A percentile compares a stretch with the other conserved stretches of the same genome.
These are phyloP conservation scores for Ogataea angusta DNA, from an alignment of 805 yeast species.

Conservation along the genomic window DNA sequence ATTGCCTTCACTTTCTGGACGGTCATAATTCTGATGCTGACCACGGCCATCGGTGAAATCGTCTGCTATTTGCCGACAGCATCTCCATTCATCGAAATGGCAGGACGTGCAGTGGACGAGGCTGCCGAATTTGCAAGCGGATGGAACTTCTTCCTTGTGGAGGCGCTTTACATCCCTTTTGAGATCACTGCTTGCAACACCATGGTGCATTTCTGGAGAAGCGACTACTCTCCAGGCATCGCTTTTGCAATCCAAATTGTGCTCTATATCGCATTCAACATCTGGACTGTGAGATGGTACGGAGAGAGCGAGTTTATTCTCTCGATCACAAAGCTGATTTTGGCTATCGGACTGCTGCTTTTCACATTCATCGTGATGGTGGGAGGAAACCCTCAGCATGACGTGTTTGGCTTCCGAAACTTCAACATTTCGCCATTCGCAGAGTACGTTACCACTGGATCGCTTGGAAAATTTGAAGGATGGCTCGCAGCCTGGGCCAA, in stretches of 20 bases:
- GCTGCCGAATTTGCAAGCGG: conserved; percentile 36
- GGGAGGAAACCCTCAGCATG: conserved; percentile 52
- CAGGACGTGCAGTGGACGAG: conserved; percentile 38
- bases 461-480: conserved; percentile 40
- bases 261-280: conserved; percentile 41
- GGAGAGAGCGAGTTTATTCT: conserved; percentile 52
- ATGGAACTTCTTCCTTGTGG: conserved; percentile 41
- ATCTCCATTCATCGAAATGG: conserved; percentile 37
- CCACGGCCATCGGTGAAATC: conserved; percentile 36
- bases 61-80: conserved; percentile 37
- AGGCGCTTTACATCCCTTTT: conserved; percentile 45
- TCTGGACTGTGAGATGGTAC: conserved; percentile 46
- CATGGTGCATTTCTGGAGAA: conserved; percentile 52
- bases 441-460: conserved; percentile 36
- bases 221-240: conserved; percentile 46
- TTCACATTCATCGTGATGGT: conserved; percentile 54
- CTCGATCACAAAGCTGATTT: conserved; percentile 43
- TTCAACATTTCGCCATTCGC: conserved; percentile 42
- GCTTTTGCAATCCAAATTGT: conserved; percentile 41
- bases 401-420: conserved; percentile 47
- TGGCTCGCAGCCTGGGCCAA: conserved; percentile 38
- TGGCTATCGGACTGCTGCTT: conserved; percentile 46
- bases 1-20: conserved; percentile 35
- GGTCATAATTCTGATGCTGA: conserved; percentile 31
- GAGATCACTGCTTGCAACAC: conserved; percentile 49